Percentiles rank a stretch among this genome's conserved stretches.
Evolutionary conservation across 1,284 basidiomycete species (phyloP).

Genomic region (Trichosporon asahii): DNA sequence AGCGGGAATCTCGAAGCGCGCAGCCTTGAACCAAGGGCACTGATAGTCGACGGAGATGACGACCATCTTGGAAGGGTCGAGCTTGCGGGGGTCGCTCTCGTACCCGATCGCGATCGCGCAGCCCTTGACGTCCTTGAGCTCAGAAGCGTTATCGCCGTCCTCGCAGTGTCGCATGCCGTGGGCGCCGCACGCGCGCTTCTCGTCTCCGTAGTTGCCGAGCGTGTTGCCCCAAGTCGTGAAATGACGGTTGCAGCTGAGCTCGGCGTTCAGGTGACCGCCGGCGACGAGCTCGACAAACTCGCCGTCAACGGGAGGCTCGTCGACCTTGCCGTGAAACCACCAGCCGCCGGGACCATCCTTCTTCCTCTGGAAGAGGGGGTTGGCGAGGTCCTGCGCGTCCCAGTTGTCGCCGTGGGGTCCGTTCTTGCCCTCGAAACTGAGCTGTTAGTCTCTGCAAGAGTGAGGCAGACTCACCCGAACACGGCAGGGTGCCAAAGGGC

Average conservation of each 20-base stretch:
- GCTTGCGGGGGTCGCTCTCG: not conserved
- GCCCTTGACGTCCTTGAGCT: slow-evolving; percentile 8
- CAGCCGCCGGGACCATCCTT: slow-evolving; percentile 45
- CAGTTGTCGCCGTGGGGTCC: not conserved
- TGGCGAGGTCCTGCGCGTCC: not conserved
- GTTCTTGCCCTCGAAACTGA: slow-evolving; percentile 7
- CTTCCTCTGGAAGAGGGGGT: not conserved
- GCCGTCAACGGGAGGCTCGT: slow-evolving; percentile 37
- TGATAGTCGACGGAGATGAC: not conserved
- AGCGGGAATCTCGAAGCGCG: not conserved
- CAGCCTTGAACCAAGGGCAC: not conserved
- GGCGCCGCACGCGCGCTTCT: not conserved
- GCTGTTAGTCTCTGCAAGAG: not conserved
- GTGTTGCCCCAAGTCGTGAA: slow-evolving; percentile 9
- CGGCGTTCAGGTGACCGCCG: slow-evolving; percentile 28
- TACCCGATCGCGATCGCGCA: not conserved
- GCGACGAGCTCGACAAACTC: slow-evolving; percentile 44
- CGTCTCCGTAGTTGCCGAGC: not conserved
- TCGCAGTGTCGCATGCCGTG: not conserved
- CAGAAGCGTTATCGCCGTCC: not conserved
- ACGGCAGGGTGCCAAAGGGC: not conserved
- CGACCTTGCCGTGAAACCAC: slow-evolving; percentile 60
- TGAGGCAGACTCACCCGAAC: not conserved
- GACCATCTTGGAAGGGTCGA: not conserved
- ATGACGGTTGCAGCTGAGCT: slow-evolving; percentile 11